Conservation (phyloP, 1,284 basidiomycete species). For the Ustilago shanxiensis region DNA sequence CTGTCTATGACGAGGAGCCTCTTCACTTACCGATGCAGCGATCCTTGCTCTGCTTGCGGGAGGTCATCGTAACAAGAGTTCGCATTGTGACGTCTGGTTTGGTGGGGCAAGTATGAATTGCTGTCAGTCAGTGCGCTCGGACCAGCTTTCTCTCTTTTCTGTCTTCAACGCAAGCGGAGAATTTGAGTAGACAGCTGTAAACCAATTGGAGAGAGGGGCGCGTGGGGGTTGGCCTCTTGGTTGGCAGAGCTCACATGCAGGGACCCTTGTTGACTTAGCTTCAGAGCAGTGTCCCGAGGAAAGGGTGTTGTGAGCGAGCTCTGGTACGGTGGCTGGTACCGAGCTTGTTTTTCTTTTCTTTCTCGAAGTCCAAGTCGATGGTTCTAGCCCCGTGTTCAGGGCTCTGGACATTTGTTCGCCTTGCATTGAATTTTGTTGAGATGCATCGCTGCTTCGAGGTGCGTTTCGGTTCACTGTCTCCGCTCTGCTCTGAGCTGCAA, state of each 20-base stretch:
- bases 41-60: neutral
- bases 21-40: neutral
- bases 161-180: neutral
- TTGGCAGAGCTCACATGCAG: slow-evolving; percentile 7
- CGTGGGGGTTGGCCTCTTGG: neutral
- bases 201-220: neutral
- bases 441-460: slow-evolving; percentile 5
- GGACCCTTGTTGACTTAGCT: slow-evolving; percentile 12
- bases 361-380: neutral
- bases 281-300: slow-evolving; percentile 1
- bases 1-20: neutral
- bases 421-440: slow-evolving; percentile 18
- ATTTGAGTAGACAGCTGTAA: neutral
- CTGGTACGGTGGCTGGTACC: neutral
- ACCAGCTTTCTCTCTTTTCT: neutral
- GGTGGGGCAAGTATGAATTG: neutral
- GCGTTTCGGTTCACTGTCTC: slow-evolving; percentile 3
- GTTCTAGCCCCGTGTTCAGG: slow-evolving; percentile 8
- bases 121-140: neutral
- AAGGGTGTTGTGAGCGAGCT: no score
- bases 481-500: neutral
- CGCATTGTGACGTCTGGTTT: slow-evolving; percentile 6
- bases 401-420: neutral
- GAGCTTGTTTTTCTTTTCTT: slow-evolving; percentile 2
- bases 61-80: neutral